Evolutionary conservation across 2,329 filamentous ascomycete genomes (phyloP).

Genomic region (Phaeosphaeria sp.): DNA sequence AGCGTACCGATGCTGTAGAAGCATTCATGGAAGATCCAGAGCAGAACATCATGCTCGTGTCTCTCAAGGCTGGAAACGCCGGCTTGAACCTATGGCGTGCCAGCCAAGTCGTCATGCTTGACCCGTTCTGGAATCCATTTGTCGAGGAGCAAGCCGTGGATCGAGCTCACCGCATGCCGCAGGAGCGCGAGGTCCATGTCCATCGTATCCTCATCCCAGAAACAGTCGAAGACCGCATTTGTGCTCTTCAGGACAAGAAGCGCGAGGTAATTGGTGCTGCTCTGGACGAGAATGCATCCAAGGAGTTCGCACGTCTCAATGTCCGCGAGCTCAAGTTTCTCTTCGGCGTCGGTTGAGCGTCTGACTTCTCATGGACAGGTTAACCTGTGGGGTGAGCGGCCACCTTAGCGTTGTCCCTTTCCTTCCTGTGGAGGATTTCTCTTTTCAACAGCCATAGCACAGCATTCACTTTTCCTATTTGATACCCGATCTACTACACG

Average conservation of each 20-base stretch:
- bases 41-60: slow-evolving; percentile 76
- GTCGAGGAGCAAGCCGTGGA: slow-evolving; percentile 93
- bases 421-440: not conserved
- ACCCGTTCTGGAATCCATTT: slow-evolving; percentile 94
- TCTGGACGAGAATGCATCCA: slow-evolving; percentile 75
- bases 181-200: slow-evolving; percentile 74
- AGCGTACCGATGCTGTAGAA: slow-evolving; percentile 71
- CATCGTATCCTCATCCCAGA: slow-evolving; percentile 78
- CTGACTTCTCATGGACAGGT: not conserved
- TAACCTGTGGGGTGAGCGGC: too few relatives aligned
- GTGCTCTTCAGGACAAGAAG: slow-evolving; percentile 80
- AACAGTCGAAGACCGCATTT: slow-evolving; percentile 88
- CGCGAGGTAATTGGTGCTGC: slow-evolving; percentile 77
- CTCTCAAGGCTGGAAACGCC: slow-evolving; percentile 80
- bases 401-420: not conserved
- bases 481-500: slow-evolving; percentile 11
- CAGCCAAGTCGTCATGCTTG: slow-evolving; percentile 85
- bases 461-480: not conserved
- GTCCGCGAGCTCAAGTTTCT: slow-evolving; percentile 72
- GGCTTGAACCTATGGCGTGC: slow-evolving; percentile 86
- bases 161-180: slow-evolving; percentile 86
- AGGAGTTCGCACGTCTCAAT: slow-evolving; percentile 70
- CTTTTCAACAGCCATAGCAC: not conserved
- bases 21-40: slow-evolving; percentile 69
- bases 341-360: slow-evolving; percentile 57